These are phyloP conservation scores for Passiflora organensis DNA, from an alignment of 345 rosid genomes.

Conservation along the genomic window DNA sequence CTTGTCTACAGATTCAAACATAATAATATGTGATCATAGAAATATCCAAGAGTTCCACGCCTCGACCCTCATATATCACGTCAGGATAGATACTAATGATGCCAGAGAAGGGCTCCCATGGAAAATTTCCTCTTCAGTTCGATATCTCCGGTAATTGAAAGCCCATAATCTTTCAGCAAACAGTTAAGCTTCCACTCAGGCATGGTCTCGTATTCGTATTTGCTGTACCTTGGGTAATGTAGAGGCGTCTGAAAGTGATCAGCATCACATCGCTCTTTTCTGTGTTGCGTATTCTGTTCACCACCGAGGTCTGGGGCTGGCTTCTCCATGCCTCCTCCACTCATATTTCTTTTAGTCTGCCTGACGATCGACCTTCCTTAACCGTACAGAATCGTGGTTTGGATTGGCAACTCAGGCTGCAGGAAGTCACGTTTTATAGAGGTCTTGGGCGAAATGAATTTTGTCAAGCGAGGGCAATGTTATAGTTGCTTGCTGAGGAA, in stretches of 20 bases:
- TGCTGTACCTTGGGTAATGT: slow-evolving; percentile 20
- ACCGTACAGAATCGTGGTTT: too few species aligned
- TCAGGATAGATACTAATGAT: not conserved
- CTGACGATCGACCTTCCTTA: too few species aligned
- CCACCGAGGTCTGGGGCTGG: not conserved
- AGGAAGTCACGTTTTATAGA: too few species aligned
- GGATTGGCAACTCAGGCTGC: too few species aligned
- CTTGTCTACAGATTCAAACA: too few species aligned
- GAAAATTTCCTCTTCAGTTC: slow-evolving; percentile 16
- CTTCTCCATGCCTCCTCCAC: slow-evolving; percentile 13
- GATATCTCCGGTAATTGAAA: slow-evolving; percentile 14
- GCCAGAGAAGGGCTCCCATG: slow-evolving; percentile 25
- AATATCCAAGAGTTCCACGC: too few species aligned
- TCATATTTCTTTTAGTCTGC: not conserved
- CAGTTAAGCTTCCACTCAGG: slow-evolving; percentile 22
- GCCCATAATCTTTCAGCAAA: slow-evolving; percentile 18
- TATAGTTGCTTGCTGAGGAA: too few species aligned
- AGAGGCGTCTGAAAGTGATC: slow-evolving; percentile 23
- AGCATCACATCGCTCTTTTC: slow-evolving; percentile 6
- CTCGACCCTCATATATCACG: too few species aligned
- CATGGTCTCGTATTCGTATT: slow-evolving; percentile 15
- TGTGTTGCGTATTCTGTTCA: not conserved
- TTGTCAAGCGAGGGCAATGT: too few species aligned
- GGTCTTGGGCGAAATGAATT: too few species aligned
- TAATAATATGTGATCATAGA: too few species aligned